Conservation (phyloP, 2,329 filamentous ascomycete species). For the Pestalotiopsis sp. region DNA sequence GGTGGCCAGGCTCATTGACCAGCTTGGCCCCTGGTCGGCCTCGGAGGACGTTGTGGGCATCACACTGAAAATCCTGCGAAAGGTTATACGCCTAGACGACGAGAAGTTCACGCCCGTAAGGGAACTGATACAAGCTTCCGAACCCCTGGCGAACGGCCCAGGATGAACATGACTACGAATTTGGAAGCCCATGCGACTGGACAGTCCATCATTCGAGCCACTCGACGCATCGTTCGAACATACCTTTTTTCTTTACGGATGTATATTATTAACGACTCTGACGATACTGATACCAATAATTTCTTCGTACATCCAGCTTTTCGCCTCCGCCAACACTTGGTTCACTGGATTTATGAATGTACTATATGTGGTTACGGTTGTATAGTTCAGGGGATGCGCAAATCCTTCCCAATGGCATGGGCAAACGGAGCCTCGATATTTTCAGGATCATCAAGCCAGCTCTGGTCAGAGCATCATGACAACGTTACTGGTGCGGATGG, state of each 20-base stretch:
- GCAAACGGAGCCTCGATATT: too few species aligned
- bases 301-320: background rate
- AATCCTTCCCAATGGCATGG: background rate
- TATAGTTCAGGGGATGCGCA: background rate
- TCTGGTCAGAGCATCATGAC: background rate
- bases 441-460: too few species aligned
- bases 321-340: background rate
- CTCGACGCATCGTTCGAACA: background rate
- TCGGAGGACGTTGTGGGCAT: constrained; percentile 29
- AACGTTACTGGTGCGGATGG: background rate
- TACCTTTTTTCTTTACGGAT: background rate
- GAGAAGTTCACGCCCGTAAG: constrained; percentile 28
- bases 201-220: background rate
- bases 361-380: background rate
- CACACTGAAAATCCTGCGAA: constrained; percentile 28
- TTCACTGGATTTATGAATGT: background rate
- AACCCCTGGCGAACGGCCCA: constrained; percentile 22
- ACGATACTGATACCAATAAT: constrained; percentile 11
- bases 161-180: background rate
- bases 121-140: constrained; percentile 25
- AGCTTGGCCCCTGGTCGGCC: constrained; percentile 31
- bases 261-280: constrained; percentile 11
- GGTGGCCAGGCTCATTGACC: constrained; percentile 32
- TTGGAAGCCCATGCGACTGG: background rate
- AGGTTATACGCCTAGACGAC: constrained; percentile 23